Evolutionary conservation across 2,329 filamentous ascomycete genomes (phyloP), one percentile per base, ranked within the genome.

Genomic region (Colletotrichum brevisporum): DNA sequence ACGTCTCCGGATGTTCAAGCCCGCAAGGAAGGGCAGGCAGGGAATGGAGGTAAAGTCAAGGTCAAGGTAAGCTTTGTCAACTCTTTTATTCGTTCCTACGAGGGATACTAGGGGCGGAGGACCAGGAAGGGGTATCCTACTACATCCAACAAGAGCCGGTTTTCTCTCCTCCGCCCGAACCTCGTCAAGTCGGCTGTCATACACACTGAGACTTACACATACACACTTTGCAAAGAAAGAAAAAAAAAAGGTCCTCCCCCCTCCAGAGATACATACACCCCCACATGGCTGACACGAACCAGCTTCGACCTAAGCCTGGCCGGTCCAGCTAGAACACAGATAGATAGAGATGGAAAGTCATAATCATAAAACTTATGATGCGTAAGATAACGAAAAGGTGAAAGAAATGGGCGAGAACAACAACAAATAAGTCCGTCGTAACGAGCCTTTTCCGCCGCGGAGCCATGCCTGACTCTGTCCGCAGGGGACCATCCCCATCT

Each of bases 361-460:
- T 50, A 50, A 50, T 50, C 47, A 50, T 50, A n/a, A 24, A 36
- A 50, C n/a, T 50, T n/a, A 50, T 50, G 9, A 50, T 18, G 47
- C 47, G 47, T 50, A 24, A 50, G 18, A n/a, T 50, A 24, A 18
- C 6, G 47, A 50, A 24, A 24, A 21, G 8, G 8, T 10, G 31
- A 50, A 4, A 50, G 45, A 50, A 50, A 10, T 12, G 10, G 5
- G n/a, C 6, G 9, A n/a, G 6, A 15, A 43, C 2, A n/a, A 43
- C 31, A n/a, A n/a, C 41, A 43, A n/a, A n/a, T 12, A 43, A 6
- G 5, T n/a, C 16, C 15, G 15, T 39, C 39, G 18, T 45, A 9
- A 26, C 60, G 24, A 13, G 15, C 27, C 41, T 26, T 27, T 39
- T 21, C 13, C 15, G 1, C 41, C 41, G 10, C 31, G 8, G 8